These are phyloP conservation scores for Trametes cingulata DNA, from an alignment of 768 basidiomycete genomes.

Conservation along the genomic window DNA sequence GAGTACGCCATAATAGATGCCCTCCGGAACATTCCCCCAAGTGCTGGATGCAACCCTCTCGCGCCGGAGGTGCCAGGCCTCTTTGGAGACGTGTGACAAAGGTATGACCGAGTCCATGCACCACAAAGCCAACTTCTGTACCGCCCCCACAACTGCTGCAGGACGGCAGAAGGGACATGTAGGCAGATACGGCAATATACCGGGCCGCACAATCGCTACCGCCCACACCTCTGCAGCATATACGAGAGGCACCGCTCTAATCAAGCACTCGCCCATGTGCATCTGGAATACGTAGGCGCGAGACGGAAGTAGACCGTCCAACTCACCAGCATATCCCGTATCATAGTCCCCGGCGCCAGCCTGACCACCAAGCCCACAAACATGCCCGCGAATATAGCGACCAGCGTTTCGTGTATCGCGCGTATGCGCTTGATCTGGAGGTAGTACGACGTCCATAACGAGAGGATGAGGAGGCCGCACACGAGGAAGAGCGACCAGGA, in stretches of 20 bases:
- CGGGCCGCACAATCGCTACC: not conserved
- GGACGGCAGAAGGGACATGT: too few species aligned
- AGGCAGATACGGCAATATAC: not conserved
- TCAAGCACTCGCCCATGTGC: not conserved
- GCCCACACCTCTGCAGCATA: not conserved
- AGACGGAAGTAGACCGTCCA: not conserved
- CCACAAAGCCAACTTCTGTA: too few species aligned
- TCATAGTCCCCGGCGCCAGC: conserved; percentile 89
- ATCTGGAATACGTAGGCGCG: too few species aligned
- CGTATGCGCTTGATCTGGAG: conserved; percentile 96
- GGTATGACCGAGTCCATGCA: too few species aligned
- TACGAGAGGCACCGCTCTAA: too few species aligned
- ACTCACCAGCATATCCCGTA: conserved; percentile 96
- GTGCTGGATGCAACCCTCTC: too few species aligned
- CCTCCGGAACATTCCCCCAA: not conserved
- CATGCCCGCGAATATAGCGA: conserved; percentile 96
- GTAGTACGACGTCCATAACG: conserved; percentile 96
- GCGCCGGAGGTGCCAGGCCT: too few species aligned
- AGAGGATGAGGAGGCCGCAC: conserved; percentile 88
- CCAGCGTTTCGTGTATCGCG: conserved; percentile 92
- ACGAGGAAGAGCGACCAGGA: conserved; percentile 95
- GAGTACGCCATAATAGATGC: too few species aligned
- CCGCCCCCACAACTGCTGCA: too few species aligned
- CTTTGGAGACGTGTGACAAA: too few species aligned
- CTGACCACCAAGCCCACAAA: conserved; percentile 90